Percentiles rank a stretch among this genome's conserved stretches.
Evolutionary conservation across 2,329 filamentous ascomycete genomes (phyloP).

Genomic region (Penicillium occitanis): DNA sequence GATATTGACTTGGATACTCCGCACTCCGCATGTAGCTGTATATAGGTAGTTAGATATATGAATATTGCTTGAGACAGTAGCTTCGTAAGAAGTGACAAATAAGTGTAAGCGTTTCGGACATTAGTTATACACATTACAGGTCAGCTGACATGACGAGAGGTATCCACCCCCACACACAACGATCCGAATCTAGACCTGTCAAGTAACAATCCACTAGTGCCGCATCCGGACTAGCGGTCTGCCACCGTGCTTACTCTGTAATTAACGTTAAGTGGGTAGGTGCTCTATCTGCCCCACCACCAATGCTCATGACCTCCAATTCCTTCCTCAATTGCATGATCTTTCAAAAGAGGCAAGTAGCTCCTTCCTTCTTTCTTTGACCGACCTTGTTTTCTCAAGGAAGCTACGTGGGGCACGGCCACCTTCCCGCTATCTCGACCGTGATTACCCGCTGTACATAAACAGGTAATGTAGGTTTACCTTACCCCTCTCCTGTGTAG

Average conservation of each 20-base stretch:
- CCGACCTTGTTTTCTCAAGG: neutral
- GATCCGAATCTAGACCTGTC: slow-evolving; percentile 3
- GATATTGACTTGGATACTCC: neutral
- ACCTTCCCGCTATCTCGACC: neutral
- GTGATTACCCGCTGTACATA: neutral
- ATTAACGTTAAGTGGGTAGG: neutral
- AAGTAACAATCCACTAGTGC: neutral
- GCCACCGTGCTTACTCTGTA: neutral
- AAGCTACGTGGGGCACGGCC: slow-evolving; percentile 1
- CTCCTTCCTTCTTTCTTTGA: neutral
- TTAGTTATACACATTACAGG: neutral
- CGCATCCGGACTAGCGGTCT: neutral
- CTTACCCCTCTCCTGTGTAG: slow-evolving; percentile 12
- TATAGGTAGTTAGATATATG: neutral
- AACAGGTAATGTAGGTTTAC: slow-evolving; percentile 5
- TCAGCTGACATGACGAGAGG: neutral
- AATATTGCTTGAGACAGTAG: neutral
- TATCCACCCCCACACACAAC: slow-evolving; percentile 10
- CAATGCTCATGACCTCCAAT: too few species aligned
- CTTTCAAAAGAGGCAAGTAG: slow-evolving; percentile 22
- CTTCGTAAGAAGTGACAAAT: neutral
- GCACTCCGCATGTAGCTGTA: neutral
- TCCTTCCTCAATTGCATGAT: slow-evolving; percentile 1
- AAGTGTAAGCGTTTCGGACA: neutral
- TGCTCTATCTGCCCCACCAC: neutral